Percentiles rank a stretch among this genome's conserved stretches.
Conservation (phyloP, 2,329 filamentous ascomycete genomes). For the Sporothrix pallida region DNA sequence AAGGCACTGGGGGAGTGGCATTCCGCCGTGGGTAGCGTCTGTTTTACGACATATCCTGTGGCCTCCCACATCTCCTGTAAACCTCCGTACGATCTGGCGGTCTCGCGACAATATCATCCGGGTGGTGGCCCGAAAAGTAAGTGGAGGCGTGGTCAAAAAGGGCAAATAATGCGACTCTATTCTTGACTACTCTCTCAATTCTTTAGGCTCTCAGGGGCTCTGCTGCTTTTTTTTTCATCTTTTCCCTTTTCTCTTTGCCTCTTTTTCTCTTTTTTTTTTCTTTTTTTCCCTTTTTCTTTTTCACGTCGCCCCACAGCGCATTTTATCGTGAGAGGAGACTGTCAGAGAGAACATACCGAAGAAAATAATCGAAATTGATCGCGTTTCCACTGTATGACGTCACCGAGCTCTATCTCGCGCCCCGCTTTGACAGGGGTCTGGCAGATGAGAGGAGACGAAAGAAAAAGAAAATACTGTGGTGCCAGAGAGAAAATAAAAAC, state of each 20-base stretch:
- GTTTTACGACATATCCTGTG: not conserved
- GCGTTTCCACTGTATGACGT: constrained; percentile 31
- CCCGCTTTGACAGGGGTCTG: constrained; percentile 31
- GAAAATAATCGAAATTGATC: not conserved
- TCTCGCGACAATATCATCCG: constrained; percentile 8
- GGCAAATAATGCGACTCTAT: constrained; percentile 9
- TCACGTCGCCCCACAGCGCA: not conserved
- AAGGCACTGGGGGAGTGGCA: not conserved
- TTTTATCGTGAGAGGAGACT: not conserved
- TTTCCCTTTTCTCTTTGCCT: not conserved
- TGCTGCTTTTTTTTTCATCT: not conserved
- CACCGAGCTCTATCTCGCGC: not conserved
- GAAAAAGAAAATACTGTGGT: not conserved
- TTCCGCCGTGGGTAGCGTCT: constrained; percentile 8
- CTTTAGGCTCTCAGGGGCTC: too few species aligned
- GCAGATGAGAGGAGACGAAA: constrained; percentile 15
- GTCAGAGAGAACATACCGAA: not conserved
- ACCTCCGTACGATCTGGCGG: not conserved
- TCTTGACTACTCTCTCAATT: not conserved
- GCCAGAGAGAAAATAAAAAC: not conserved
- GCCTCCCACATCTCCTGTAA: not conserved
- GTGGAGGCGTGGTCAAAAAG: constrained; percentile 19
- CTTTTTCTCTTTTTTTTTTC: not conserved
- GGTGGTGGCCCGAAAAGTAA: not conserved
- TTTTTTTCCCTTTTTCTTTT: not conserved